Percentiles rank a stretch among this genome's conserved stretches.
These are phyloP conservation scores for Escovopsis weberi DNA, from an alignment of 2,329 filamentous ascomycete species.

Conservation along the genomic window DNA sequence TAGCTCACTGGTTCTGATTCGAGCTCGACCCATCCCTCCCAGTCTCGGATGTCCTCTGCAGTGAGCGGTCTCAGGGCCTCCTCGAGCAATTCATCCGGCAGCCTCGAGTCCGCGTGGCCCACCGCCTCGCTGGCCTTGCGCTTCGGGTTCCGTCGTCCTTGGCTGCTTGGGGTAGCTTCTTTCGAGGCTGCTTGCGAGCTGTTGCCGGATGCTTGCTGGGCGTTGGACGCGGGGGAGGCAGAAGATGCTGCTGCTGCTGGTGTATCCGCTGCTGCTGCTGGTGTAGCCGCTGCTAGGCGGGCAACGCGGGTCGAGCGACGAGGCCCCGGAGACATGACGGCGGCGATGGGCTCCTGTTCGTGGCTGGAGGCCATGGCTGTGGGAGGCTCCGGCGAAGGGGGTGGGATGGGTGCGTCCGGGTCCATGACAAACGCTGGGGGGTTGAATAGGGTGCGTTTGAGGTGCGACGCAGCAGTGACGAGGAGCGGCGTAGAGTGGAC, in stretches of 20 bases:
- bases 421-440: too few species aligned
- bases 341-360: too few species aligned
- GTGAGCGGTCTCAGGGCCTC: conserved; percentile 33
- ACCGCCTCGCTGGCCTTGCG: conserved; percentile 27
- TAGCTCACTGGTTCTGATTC: conserved; percentile 70
- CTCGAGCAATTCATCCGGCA: conserved; percentile 28
- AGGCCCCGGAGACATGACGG: too few species aligned
- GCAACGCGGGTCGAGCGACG: too few species aligned
- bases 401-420: too few species aligned
- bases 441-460: too few species aligned
- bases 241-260: neutral
- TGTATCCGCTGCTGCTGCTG: neutral
- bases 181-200: neutral
- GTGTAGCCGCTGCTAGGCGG: neutral
- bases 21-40: conserved; percentile 67
- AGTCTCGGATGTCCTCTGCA: conserved; percentile 40
- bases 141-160: conserved; percentile 26
- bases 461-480: too few species aligned
- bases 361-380: too few species aligned
- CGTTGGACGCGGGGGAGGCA: too few species aligned
- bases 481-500: too few species aligned
- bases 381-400: too few species aligned
- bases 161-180: neutral
- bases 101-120: conserved; percentile 10
- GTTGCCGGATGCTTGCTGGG: neutral